Evolutionary conservation across 192 early-diverging fungal genomes (phyloP), one percentile per base, ranked within the genome.

Genomic region (Coemansia sp.): DNA sequence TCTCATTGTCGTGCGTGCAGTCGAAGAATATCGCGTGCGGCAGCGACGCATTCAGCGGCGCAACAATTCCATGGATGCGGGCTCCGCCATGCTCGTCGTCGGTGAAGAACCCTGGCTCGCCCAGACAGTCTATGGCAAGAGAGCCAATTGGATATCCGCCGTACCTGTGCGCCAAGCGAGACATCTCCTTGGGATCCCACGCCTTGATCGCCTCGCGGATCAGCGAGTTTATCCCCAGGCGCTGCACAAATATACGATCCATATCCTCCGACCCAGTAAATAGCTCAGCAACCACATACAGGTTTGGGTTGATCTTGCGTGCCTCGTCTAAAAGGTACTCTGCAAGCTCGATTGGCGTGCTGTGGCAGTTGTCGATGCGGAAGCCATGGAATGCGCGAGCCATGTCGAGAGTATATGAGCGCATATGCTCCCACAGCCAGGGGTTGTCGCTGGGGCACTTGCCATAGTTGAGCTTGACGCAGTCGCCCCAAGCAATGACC

Each of bases 361-460:
- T 97, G 71, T 99, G 98, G 72, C 98, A 99, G 73, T 99, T 99
- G 83, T 99, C 98, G 60, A 99, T 98, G 33, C 98, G 91, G 80
- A 99, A 92, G 10, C 96, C 98, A 52, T 98, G 89, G 84, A 99
- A 99, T 4, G 92, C 78, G 1, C 84, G 75, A 0, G 98, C 96
- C 85, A 96, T 92, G 44, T 87, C 89, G 48, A 89, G 72, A 0
- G 98, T 98, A 73, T 99, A 99, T 52, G 84, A 77, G 18, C 80
- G 88, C 91, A 94, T 93, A 64, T 98, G 95, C 26, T 90, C 81
- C 98, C 98, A 99, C 52, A 99, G 84, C 93, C 94, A 99, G 35
- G 96, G 95, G 30, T 89, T 94, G 65, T 95, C 93, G 49, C 91
- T 88, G 3, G 91, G 92, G 20, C 77, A 65, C 45, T 84, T 73